phyloP scores from a whole-genome alignment of 805 yeast species.

The Candida golubevii region DNA sequence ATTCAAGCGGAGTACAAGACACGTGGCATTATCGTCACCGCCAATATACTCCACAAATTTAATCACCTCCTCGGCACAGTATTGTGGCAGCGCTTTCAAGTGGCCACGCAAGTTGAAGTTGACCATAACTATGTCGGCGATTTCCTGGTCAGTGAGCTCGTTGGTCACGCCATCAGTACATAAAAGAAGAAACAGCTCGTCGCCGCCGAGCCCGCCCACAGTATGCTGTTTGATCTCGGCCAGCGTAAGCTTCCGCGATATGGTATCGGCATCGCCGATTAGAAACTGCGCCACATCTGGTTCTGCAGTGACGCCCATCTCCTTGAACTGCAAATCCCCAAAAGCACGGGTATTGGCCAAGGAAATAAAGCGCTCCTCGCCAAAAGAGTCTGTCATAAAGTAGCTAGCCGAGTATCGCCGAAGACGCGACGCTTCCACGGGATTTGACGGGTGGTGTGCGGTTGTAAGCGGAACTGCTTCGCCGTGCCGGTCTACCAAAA shows the following conservation, averaged over 20 bases:
- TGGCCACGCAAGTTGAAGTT: constrained; percentile 62
- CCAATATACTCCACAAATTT: constrained; percentile 81
- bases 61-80: constrained; percentile 80
- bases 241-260: constrained; percentile 34
- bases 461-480: constrained; percentile 72
- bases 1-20: constrained; percentile 67
- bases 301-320: constrained; percentile 84
- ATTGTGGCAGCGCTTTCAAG: constrained; percentile 73
- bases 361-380: constrained; percentile 78
- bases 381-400: constrained; percentile 84
- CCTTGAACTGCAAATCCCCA: constrained; percentile 81
- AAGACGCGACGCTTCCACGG: constrained; percentile 69
- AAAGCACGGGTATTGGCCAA: constrained; percentile 92
- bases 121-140: constrained; percentile 79
- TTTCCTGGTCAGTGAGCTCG: constrained; percentile 80
- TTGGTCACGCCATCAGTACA: constrained; percentile 88
- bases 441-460: constrained; percentile 84
- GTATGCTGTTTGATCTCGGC: constrained; percentile 34
- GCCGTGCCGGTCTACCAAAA: constrained; percentile 79
- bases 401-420: constrained; percentile 56
- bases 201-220: constrained; percentile 61
- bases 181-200: constrained; percentile 79
- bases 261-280: constrained; percentile 50
- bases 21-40: constrained; percentile 95
- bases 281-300: constrained; percentile 76